Evolutionary conservation across 2,329 filamentous ascomycete species (phyloP).

Genomic region (Ceratocystiopsis minuta): DNA sequence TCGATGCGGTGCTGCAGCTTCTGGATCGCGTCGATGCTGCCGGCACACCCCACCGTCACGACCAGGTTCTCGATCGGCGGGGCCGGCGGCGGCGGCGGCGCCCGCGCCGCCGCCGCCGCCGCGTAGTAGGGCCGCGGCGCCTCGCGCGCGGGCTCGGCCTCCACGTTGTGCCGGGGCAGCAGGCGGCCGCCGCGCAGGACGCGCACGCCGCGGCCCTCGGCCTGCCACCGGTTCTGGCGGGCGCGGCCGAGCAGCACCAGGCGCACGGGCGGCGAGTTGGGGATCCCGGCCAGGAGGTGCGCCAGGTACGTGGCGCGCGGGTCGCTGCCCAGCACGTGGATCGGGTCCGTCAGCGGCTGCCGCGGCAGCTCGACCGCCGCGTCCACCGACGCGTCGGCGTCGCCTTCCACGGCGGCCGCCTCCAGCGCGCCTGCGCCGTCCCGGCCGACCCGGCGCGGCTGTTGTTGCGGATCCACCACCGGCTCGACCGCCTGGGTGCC

Average conservation of each 20-base stretch:
- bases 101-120: not conserved
- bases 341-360: constrained; percentile 8
- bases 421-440: not conserved
- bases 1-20: constrained; percentile 15
- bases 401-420: not conserved
- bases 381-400: not conserved
- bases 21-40: constrained; percentile 11
- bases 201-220: constrained; percentile 8
- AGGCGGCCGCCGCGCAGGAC: constrained; percentile 2
- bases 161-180: too few species aligned
- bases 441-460: too few species aligned
- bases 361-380: not conserved
- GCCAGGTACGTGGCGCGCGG: constrained; percentile 14
- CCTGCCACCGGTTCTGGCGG: constrained; percentile 12
- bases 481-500: too few species aligned
- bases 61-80: constrained; percentile 14
- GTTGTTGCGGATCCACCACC: too few species aligned
- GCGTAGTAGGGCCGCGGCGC: too few species aligned
- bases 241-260: constrained; percentile 12
- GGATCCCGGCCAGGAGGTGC: constrained; percentile 14
- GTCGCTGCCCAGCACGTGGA: constrained; percentile 15
- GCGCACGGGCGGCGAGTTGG: constrained; percentile 13
- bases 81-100: not conserved
- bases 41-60: constrained; percentile 14
- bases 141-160: too few species aligned